Evolutionary conservation across 1,284 basidiomycete species (phyloP).

Genomic region (Irpex sp.): DNA sequence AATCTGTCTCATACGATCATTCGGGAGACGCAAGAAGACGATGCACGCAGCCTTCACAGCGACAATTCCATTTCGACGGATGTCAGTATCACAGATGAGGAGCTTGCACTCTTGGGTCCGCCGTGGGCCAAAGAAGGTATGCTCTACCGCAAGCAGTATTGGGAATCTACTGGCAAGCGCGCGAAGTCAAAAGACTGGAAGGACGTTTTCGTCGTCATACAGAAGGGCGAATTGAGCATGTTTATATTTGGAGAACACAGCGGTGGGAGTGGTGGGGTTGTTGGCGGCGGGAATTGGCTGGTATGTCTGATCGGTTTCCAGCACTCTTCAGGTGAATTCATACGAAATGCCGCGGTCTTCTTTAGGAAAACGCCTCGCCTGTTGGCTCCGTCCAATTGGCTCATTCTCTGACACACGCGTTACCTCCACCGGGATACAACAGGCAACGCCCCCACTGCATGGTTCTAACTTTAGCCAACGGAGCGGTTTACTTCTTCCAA

Average conservation of each 20-base stretch:
- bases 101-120: conserved; percentile 89
- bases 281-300: conserved; percentile 97
- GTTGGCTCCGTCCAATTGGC: conserved; percentile 81
- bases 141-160: conserved; percentile 91
- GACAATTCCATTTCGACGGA: conserved; percentile 58
- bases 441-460: conserved; percentile 89
- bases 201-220: conserved; percentile 94
- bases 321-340: neutral
- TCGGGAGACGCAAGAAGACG: conserved; percentile 90
- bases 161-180: conserved; percentile 80
- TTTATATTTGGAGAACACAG: conserved; percentile 83
- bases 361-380: conserved; percentile 77
- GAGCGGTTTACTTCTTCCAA: conserved; percentile 94
- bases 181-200: conserved; percentile 87
- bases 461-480: conserved; percentile 87
- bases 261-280: conserved; percentile 52
- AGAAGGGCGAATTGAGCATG: conserved; percentile 92
- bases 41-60: conserved; percentile 68
- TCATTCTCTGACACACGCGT: conserved; percentile 83
- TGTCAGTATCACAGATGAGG: conserved; percentile 88
- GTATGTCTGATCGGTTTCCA: conserved; percentile 43
- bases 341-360: neutral
- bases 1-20: conserved; percentile 97
- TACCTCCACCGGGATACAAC: conserved; percentile 92
- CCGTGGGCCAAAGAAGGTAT: conserved; percentile 99